Base-by-base conservation (phyloP, 371 early-diverging fungal species). In the Dentiscutata heterogama region DNA sequence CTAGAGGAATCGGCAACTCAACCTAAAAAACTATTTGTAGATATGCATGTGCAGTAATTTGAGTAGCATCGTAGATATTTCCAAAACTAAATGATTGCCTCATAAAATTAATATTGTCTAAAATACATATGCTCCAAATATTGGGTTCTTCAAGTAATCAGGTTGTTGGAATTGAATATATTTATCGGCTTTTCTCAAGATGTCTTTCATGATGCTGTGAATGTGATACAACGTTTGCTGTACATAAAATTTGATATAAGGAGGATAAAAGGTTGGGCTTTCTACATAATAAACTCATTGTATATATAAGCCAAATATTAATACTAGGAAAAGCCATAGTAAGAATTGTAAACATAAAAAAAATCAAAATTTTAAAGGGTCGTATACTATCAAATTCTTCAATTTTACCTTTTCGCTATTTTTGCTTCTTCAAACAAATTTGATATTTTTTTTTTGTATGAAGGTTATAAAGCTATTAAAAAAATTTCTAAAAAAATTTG, bases 51-150 rank as follows among this genome's bases (percentile, higher is more conserved):
- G 51, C 18, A 31, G 42, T 64, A 7, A 27, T 46, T 13, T 16
- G 6, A 3, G 51, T 65, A 39, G 25, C n/a, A 64, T 78, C 53
- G 63, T 78, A 78, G 2, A 74, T 77, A 77, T 77, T 77, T 13
- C 11, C 46, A 46, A 50, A 64, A 13, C 8, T 39, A 77, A 63
- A 78, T 2, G 51, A 58, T 18, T 25, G 0, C 25, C 63, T 18
- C n/a, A 63, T 65, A 64, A 64, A 78, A 51, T 78, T 51, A 27
- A 78, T 78, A 39, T 78, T 78, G 29, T 78, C 78, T 3, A 78
- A 29, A 18, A 64, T 39, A 50, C 18, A 20, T 16, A 78, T 14
- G 7, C 63, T 75, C 56, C 8, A 75, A 2, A 58, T 16, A 75
- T 58, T 29, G 16, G 22, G 8, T 68, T n/a, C 22, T 68, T 39